These are phyloP conservation scores for Vitis hybrid DNA, from an alignment of 177 flowering plant species.

Conservation along the genomic window DNA sequence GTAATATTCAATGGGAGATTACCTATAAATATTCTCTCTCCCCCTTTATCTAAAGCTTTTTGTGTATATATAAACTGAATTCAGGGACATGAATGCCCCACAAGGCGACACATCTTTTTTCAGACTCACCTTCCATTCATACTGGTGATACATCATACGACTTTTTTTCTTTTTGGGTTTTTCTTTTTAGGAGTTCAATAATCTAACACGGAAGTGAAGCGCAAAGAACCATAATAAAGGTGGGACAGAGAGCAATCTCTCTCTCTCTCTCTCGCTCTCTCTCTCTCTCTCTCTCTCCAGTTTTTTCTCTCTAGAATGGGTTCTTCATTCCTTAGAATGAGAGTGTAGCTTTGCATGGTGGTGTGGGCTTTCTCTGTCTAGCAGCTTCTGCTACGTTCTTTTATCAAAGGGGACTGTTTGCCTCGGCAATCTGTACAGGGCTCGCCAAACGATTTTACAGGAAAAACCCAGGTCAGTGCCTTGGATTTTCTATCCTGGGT, in stretches of 20 bases:
- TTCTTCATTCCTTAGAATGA: not conserved
- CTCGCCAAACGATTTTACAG: conserved; percentile 18
- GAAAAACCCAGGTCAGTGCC: conserved; percentile 43
- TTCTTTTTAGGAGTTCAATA: no score
- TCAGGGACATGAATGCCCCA: no score
- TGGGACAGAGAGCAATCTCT: conserved; percentile 1
- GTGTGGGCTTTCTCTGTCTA: not conserved
- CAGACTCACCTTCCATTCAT: no score
- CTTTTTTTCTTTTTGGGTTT: not conserved
- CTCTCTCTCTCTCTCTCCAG: conserved; percentile 5
- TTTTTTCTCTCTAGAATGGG: not conserved
- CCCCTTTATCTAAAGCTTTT: no score
- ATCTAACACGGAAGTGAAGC: conserved; percentile 8
- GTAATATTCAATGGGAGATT: no score
- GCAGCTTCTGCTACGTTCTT: not conserved
- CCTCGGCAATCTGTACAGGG: conserved; percentile 42
- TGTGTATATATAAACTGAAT: no score
- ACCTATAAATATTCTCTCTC: no score
- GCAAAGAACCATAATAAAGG: not conserved
- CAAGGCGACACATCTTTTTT: no score
- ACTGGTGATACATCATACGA: not conserved
- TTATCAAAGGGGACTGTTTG: conserved; percentile 1
- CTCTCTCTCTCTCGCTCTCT: conserved; percentile 10
- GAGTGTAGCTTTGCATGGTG: not conserved
- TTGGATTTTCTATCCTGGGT: conserved; percentile 28